Evolutionary conservation across 495 filamentous ascomycete species (phyloP), one percentile per base, ranked within the genome.

Genomic region (Penicillium turbatum): DNA sequence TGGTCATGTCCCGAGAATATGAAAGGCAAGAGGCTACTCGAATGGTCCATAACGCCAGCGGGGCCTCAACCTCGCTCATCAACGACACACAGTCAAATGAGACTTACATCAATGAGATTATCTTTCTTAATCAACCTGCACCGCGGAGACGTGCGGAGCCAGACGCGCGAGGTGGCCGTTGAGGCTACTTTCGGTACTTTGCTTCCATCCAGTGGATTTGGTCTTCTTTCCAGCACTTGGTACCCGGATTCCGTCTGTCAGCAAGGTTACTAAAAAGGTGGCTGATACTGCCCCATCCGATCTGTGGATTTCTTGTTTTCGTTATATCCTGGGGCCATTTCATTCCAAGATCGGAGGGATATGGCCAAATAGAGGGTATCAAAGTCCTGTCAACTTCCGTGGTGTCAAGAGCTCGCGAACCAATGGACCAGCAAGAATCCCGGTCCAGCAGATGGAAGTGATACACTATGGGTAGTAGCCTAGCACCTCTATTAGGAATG

Each of bases 31-130:
- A 78, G 53, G 72, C 78, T 6, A 60, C 73, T 30, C 71, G 77
- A 11, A 81, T 81, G 78, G 55, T 69, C 9, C 65, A 61, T 17
- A 65, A 72, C 11, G 55, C 41, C 24, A 37, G 44, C 45, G 36
- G 43, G 30, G 24, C 29, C 40, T 31, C 47, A 6, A 41, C 32
- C 31, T 39, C 37, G 38, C 48, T 39, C 31, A 55, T 56, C 31
- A 48, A 55, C 21, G 56, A 63, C 27, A 53, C 34, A 13, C n/a
- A n/a, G n/a, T 59, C 62, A 8, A 54, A 53, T 8, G 74, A 80
- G 49, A 68, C 72, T 0, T 81, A 76, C 54, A 79, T 81, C 62
- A 80, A 80, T 55, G 70, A 76, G 36, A 71, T 77, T 27, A 73
- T 81, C 27, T 72, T 66, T 0, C 71, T 80, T 21, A 57, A 60